Evolutionary conservation across 2,329 filamentous ascomycete genomes (phyloP).

Genomic region (Fusarium sacchari): DNA sequence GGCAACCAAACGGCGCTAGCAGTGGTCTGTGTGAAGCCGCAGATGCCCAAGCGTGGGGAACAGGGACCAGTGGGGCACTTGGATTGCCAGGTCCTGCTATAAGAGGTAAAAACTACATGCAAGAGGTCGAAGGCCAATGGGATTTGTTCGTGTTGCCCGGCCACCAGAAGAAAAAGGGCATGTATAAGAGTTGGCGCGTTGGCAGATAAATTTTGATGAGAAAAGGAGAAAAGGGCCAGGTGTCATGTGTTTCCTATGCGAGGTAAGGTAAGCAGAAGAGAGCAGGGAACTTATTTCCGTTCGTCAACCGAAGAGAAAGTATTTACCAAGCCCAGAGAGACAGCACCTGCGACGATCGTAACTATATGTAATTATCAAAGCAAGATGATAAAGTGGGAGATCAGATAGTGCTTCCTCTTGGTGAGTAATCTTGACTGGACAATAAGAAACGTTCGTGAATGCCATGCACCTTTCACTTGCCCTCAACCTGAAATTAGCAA

Average conservation of each 20-base stretch:
- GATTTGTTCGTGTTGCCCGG: neutral
- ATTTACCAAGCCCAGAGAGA: neutral
- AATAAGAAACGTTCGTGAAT: neutral
- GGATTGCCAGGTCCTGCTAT: slow-evolving; percentile 13
- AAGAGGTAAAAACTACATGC: neutral
- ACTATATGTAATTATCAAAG: neutral
- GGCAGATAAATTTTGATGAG: neutral
- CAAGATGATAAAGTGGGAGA: neutral
- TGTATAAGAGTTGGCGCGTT: neutral
- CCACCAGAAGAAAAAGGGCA: neutral
- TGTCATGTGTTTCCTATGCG: neutral
- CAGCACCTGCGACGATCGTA: neutral
- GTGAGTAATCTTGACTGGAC: neutral
- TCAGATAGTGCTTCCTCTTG: neutral
- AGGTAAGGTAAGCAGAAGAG: neutral
- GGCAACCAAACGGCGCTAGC: slow-evolving; percentile 15
- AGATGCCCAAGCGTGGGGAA: slow-evolving; percentile 24
- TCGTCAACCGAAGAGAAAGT: neutral
- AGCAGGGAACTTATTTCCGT: neutral
- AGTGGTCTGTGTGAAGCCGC: slow-evolving; percentile 18
- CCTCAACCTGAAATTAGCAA: neutral
- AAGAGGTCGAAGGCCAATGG: neutral
- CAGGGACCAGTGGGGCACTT: slow-evolving; percentile 4
- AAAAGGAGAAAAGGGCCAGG: neutral
- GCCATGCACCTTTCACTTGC: neutral